Base-by-base conservation (phyloP, 345 rosid genomes). In the Brassica juncea region DNA sequence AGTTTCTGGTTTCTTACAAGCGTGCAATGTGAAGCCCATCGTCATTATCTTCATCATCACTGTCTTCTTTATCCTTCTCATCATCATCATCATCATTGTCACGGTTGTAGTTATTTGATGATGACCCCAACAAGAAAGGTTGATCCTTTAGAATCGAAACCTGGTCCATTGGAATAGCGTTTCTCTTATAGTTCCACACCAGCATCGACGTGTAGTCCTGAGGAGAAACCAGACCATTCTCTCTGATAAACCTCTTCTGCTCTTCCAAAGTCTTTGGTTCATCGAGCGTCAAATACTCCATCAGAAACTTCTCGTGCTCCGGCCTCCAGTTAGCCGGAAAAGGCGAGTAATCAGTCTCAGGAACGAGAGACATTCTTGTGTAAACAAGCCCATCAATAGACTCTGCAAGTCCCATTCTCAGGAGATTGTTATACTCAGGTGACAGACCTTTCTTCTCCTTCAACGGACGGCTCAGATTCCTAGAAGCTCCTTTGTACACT, bases 141-240 rank as follows among this genome's bases (percentile, higher is more conserved):
- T 81, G 74, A 75, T 86, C 85, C 70, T 76, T 85, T 42, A 85
- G 34, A 77, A 89, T 81, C 64, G 95, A 87, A 74, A 86, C 83
- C 79, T 87, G 94, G 80, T 89, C 94, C 84, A 88, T 86, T 4
- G 70, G 85, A 68, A 90, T 85, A 15, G 90, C 86, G 61, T 95
- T 95, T 84, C 96, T 84, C 77, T 93, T 95, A 80, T 93, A 95
- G 88, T 91, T 93, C 99, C 99, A 95, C 52, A 95, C 98, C 70
- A 95, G 90, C 98, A 95, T 92, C 5, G 97, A 90, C 35, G 88
- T 77, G 76, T 89, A 93, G 75, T 95, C 97, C 78, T 93, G 98
- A 47, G 99, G 89, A 4, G 99, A 95, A 77, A 95, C 76, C 86
- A 95, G 92, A 15, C 99, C 98, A 27, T 87, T 91, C 74, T 87